phyloP scores from a whole-genome alignment of 306 rosid genomes.

The Alnus rubra region DNA sequence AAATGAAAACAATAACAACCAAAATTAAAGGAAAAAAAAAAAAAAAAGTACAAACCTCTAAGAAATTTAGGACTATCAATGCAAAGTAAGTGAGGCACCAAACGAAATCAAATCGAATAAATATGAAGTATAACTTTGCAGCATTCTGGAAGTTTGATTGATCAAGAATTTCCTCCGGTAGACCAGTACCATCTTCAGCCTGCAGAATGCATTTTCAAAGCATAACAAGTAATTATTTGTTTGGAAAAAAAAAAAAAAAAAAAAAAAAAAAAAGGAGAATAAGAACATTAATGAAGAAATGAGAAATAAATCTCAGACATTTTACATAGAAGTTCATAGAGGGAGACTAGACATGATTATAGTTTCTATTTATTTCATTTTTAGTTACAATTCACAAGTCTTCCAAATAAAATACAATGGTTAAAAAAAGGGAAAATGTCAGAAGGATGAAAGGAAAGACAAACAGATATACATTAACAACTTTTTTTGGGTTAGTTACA shows the following conservation, averaged over 20 bases:
- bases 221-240: constrained; percentile 25
- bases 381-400: background rate
- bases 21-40: constrained; percentile 17
- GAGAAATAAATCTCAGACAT: background rate
- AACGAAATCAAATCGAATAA: constrained; percentile 39
- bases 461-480: background rate
- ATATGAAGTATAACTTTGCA: constrained; percentile 68
- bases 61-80: constrained; percentile 71
- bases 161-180: constrained; percentile 88
- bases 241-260: too few species aligned
- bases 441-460: background rate
- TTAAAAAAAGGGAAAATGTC: background rate
- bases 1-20: constrained; percentile 10
- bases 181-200: constrained; percentile 95
- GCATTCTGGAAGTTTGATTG: constrained; percentile 66
- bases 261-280: background rate
- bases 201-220: constrained; percentile 48
- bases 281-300: background rate
- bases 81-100: constrained; percentile 82
- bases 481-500: background rate
- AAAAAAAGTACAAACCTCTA: constrained; percentile 63
- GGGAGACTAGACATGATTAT: too few species aligned
- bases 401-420: background rate
- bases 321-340: background rate
- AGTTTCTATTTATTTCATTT: background rate